Base-by-base conservation (phyloP, 352 stramenopile species). In the Phytophthora pistaciae region DNA sequence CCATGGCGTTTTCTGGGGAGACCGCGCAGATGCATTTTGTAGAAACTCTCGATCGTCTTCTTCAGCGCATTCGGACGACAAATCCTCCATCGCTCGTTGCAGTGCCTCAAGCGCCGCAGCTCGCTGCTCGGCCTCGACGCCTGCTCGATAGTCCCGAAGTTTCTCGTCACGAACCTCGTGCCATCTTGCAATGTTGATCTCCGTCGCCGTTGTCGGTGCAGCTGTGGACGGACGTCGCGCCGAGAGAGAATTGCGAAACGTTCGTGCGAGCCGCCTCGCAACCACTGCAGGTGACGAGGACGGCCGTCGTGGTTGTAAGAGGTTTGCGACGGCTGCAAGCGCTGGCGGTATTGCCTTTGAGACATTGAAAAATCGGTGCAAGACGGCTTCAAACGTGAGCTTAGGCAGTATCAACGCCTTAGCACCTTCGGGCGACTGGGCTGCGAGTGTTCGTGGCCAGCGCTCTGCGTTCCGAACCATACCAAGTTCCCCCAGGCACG, bases 401-500 rank as follows among this genome's bases (percentile, higher is more conserved):
- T 76, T 66, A 0, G 81, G 58, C 7, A 89, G 29, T 2, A 57
- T 54, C 3, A 91, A 63, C 3, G 76, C 49, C 46, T 78, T 87
- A 0, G 60, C 81, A 16, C 64, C 63, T 27, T 33, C 54, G 38
- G 56, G 5, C 1, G 65, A 64, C 3, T 60, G 44, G 21, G 72
- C 70, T 53, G 56, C 57, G 23, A 88, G 64, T 3, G 80, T 85
- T 38, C 42, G 66, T 13, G 68, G 21, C 84, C 82, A 91, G 6
- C 72, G 60, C 33, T 85, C 78, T 4, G 61, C 59, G 20, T 77
- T 85, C 7, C 66, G 77, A 18, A 90, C 66, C 72, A 91, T 82
- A 1, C 78, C 76, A 5, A 91, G 40, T 25, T 88, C 78, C 16
- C 84, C 84, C n/a, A 88, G 56, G 29, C 72, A 85, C 9, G 18